Percentiles rank a stretch among this genome's conserved stretches.
Evolutionary conservation across 306 rosid genomes (phyloP).

Genomic region (Acacia confusa): DNA sequence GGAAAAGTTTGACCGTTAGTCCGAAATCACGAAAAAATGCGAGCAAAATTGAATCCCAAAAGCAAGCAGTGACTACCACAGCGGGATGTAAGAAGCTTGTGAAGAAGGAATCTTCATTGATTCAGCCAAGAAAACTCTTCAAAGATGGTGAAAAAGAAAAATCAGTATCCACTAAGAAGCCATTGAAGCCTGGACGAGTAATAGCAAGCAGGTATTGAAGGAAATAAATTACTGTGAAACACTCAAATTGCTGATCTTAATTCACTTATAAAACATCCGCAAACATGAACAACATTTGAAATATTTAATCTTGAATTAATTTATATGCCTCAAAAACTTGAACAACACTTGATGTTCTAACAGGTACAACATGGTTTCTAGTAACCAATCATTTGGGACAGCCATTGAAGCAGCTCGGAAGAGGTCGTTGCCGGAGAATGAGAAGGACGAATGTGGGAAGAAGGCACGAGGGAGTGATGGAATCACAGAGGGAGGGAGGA

Average conservation of each 20-base stretch:
- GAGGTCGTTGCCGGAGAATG: constrained; percentile 70
- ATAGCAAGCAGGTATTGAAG: constrained; percentile 63
- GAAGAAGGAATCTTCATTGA: constrained; percentile 54
- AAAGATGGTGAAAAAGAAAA: constrained; percentile 55
- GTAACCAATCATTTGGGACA: constrained; percentile 15
- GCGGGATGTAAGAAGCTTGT: constrained; percentile 43
- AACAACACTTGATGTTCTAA: not conserved
- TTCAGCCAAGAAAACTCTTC: constrained; percentile 80
- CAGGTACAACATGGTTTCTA: constrained; percentile 46
- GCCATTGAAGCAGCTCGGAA: constrained; percentile 54
- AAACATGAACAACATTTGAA: not conserved
- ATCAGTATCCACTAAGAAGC: constrained; percentile 44
- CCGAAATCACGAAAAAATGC: constrained; percentile 51
- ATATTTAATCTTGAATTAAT: not conserved
- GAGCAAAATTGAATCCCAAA: constrained; percentile 42
- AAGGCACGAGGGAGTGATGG: constrained; percentile 40
- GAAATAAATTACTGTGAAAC: not conserved
- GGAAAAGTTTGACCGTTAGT: constrained; percentile 52
- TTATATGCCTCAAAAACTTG: not conserved
- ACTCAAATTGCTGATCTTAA: not conserved
- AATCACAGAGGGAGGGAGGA: constrained; percentile 34
- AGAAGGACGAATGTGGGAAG: constrained; percentile 42
- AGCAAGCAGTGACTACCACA: constrained; percentile 52
- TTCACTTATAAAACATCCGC: not conserved
- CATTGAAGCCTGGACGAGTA: constrained; percentile 63